Evolutionary conservation across 164 flowering plant genomes (phyloP), one percentile per base, ranked within the genome.

Genomic region (Aristolochia fimbriata): DNA sequence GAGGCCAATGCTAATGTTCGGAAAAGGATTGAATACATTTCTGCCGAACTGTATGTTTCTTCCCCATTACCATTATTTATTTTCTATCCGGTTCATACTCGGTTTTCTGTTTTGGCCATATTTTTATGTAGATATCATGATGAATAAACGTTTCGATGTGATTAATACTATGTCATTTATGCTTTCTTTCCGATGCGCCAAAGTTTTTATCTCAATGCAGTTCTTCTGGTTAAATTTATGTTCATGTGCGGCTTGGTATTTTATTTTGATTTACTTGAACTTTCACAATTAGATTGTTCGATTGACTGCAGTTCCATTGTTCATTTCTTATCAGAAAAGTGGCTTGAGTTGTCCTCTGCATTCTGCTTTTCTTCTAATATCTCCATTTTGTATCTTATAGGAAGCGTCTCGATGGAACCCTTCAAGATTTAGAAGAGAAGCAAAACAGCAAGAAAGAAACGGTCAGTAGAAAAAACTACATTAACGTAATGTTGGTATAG

Each of bases 1-100:
- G 97, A 93, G 72, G 99, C 99, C 0, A 93, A 83, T 65, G 97
- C 97, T 2, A 93, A 93, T 71, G 99, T 93, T 62, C 83, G 84
- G 61, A 93, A 93, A 83, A 70, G 99, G 69, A 93, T 93, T 15
- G 99, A 93, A 0, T 93, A 93, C 74, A 88, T 93, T 25, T 81
- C 96, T 19, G 96, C 95, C 41, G 97, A 93, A 81, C 58, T 93
- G 97, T 91, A 88, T 51, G 88, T 57, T 65, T 62, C 53, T 57
- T 25, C 67, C 62, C 55, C 59, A 8, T 56, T 65, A 47, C 55
- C 59, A 8, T 56, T 65, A 47, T 61, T 54, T 41, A 51, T 20
- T 19, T 49, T 49, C 1, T 49, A 17, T 17, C 0, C 16, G 5
- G 6, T 49, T 17, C 52, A 5, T 15, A 4, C 1, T 4, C 19